Conservation (phyloP, 2,329 filamentous ascomycete genomes). For the Sclerotinia borealis region DNA sequence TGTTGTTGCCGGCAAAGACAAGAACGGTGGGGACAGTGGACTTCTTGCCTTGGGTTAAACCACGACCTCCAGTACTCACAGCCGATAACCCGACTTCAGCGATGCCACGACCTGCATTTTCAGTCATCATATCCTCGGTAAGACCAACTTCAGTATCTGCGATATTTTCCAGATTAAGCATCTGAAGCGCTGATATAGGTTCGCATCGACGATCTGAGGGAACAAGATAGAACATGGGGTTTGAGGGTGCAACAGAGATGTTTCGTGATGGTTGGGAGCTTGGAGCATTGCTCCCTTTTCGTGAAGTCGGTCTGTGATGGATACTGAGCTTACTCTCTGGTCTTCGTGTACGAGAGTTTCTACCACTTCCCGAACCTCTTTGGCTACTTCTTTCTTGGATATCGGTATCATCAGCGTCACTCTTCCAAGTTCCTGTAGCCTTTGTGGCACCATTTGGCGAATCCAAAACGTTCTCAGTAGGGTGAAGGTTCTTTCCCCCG, state of each 20-base stretch:
- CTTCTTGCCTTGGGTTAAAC: slow-evolving; percentile 33
- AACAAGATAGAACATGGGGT: slow-evolving; percentile 43
- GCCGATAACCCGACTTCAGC: slow-evolving; percentile 74
- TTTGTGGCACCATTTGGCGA: slow-evolving; percentile 36
- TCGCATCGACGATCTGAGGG: slow-evolving; percentile 54
- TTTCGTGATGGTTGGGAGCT: slow-evolving; percentile 24
- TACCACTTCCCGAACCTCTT: slow-evolving; percentile 36
- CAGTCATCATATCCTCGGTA: slow-evolving; percentile 82
- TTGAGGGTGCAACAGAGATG: slow-evolving; percentile 24
- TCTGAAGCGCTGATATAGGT: slow-evolving; percentile 67
- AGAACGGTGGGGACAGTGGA: slow-evolving; percentile 44
- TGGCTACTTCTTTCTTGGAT: slow-evolving; percentile 25
- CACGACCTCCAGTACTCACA: slow-evolving; percentile 41
- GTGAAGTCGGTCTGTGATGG: slow-evolving; percentile 31
- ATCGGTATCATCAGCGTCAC: slow-evolving; percentile 60
- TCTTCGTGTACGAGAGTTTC: slow-evolving; percentile 29
- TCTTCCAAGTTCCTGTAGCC: slow-evolving; percentile 52
- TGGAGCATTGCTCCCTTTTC: slow-evolving; percentile 29
- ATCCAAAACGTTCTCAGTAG: slow-evolving; percentile 86
- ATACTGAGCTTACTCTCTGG: slow-evolving; percentile 34
- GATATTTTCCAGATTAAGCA: slow-evolving; percentile 88
- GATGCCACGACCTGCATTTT: slow-evolving; percentile 84
- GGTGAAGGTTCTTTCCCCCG: slow-evolving; percentile 84
- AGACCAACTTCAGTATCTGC: slow-evolving; percentile 82
- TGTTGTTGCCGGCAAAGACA: slow-evolving; percentile 92